Base-by-base conservation (phyloP, 768 basidiomycete species). In the Mycena galopus region DNA sequence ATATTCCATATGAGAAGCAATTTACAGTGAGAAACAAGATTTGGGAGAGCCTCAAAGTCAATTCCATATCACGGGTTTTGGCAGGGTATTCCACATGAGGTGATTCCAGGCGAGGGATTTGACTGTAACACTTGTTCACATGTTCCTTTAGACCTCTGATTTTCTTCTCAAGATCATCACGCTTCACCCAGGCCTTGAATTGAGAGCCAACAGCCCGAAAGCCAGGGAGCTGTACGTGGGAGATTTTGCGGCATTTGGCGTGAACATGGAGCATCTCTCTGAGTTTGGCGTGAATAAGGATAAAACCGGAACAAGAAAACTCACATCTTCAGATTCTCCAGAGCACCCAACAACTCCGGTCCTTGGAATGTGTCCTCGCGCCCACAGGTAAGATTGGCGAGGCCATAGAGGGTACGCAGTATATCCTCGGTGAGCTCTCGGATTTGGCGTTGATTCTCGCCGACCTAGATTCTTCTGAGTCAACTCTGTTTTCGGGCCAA, bases 111-210 rank as follows among this genome's bases (percentile, higher is more conserved):
- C n/a, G n/a, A n/a, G n/a, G n/a, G n/a, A n/a, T n/a, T n/a, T n/a
- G n/a, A n/a, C n/a, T n/a, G n/a, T n/a, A 67, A 23, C 73, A 74
- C n/a, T 62, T 64, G 14, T 59, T 71, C 4, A 67, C 66, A 59
- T 64, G 73, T 17, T 71, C 60, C 44, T 64, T 70, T 39, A 74
- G 42, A 25, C 27, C 27, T 2, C 10, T 10, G 14, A 74, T 70
- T 33, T 71, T 47, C 1, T 16, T 23, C 55, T 74, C 70, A 14
- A 74, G 25, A 14, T 74, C 55, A 25, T 74, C 65, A 1, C 69
- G 70, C 59, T 74, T 71, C 5, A 59, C 30, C 73, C 73, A 74
- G 16, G 23, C 30, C 12, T 56, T 56, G 53, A 56, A 29, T 56
- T 56, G 53, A 56, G 53, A 56, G 53, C 53, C 29, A 17, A 73